These are phyloP conservation scores for Copromyces sp. DNA, from an alignment of 495 filamentous ascomycete genomes.

Conservation along the genomic window DNA sequence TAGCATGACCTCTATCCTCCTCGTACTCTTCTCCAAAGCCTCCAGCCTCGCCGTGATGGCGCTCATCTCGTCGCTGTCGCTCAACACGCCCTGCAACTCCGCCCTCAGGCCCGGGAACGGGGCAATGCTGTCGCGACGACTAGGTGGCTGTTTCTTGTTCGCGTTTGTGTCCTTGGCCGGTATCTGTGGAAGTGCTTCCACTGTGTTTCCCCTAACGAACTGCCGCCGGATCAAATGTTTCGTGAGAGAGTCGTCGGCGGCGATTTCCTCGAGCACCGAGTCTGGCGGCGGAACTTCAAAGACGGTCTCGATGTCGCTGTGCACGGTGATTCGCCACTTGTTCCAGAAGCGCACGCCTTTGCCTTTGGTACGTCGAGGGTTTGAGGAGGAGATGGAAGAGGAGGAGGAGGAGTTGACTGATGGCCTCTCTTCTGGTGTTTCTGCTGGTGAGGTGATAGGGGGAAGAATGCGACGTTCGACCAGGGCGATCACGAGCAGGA, in stretches of 20 bases:
- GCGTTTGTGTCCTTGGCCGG: neutral
- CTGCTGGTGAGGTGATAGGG: conserved; percentile 9
- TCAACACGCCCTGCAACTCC: conserved; percentile 28
- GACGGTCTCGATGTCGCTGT: conserved; percentile 57
- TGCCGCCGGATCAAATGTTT: conserved; percentile 38
- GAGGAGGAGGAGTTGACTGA: conserved; percentile 8
- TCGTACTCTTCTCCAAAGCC: conserved; percentile 26
- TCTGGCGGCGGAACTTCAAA: conserved; percentile 59
- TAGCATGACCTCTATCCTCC: conserved; percentile 30
- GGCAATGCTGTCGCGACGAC: conserved; percentile 37
- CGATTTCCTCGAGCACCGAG: conserved; percentile 42
- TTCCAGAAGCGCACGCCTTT: conserved; percentile 26
- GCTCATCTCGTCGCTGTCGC: conserved; percentile 27
- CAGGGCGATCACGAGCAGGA: conserved; percentile 50
- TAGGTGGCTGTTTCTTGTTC: conserved; percentile 14
- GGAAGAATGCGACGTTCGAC: conserved; percentile 45
- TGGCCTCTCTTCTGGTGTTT: conserved; percentile 9
- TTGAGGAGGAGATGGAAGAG: neutral
- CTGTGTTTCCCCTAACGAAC: conserved; percentile 28
- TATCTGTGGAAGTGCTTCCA: neutral
- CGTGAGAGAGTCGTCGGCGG: conserved; percentile 44
- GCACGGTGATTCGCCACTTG: conserved; percentile 42
- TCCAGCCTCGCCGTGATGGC: conserved; percentile 26
- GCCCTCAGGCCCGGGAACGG: conserved; percentile 30
- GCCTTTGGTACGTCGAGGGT: neutral